These are phyloP conservation scores for Symbiodinium pilosum DNA, from an alignment of 73 alveolate species.

Conservation along the genomic window DNA sequence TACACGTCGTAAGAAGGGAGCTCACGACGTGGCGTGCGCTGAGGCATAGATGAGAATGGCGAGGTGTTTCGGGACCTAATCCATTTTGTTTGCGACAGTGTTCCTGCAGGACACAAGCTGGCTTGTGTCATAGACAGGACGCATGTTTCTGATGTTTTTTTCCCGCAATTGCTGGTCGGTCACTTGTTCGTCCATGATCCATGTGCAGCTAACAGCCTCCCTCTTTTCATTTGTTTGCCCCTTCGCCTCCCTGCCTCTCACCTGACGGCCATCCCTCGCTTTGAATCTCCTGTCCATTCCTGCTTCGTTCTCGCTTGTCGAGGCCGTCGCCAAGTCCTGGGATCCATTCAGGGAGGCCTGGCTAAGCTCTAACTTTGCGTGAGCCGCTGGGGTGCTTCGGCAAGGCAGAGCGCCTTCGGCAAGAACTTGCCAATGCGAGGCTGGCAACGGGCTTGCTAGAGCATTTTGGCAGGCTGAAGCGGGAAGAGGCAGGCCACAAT, in stretches of 20 bases:
- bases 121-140: not conserved
- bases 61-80: not conserved
- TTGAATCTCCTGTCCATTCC: too few relatives aligned
- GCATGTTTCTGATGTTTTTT: too few relatives aligned
- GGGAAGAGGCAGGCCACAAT: not conserved
- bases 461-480: not conserved
- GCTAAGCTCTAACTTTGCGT: not conserved
- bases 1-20: not conserved
- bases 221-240: too few relatives aligned
- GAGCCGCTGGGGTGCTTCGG: not conserved
- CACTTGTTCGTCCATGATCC: too few relatives aligned
- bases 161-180: too few relatives aligned
- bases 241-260: too few relatives aligned
- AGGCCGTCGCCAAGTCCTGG: constrained; percentile 10
- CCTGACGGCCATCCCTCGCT: too few relatives aligned
- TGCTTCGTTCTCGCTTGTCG: not conserved
- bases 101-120: not conserved
- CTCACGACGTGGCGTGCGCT: not conserved
- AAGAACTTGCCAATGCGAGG: not conserved
- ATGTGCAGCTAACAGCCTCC: too few relatives aligned
- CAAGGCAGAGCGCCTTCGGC: constrained; percentile 7
- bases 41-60: not conserved
- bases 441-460: not conserved
- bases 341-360: not conserved
- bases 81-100: not conserved